Percentiles rank a stretch among this genome's conserved stretches.
Conservation (phyloP, 345 rosid genomes). For the Citrus maxima region DNA sequence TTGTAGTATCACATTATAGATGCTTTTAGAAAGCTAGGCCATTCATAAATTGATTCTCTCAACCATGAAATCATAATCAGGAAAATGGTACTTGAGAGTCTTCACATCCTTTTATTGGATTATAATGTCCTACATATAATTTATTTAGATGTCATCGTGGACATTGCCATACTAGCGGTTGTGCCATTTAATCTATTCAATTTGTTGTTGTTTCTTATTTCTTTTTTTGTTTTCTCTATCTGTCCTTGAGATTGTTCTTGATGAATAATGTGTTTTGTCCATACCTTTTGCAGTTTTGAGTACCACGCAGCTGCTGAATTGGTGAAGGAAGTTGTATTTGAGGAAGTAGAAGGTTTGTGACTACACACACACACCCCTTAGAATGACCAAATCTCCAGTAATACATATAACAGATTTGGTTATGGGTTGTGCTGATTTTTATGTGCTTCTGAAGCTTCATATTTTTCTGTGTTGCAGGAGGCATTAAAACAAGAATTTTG, state of each 20-base stretch:
- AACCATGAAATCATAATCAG: neutral
- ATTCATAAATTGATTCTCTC: neutral
- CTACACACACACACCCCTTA: neutral
- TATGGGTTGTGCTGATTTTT: neutral
- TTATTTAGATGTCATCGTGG: neutral
- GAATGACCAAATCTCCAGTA: neutral
- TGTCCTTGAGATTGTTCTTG: neutral
- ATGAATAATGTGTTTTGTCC: neutral
- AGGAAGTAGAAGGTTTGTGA: conserved; percentile 69
- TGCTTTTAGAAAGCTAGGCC: neutral
- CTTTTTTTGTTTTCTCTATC: neutral
- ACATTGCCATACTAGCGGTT: neutral
- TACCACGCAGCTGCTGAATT: conserved; percentile 74
- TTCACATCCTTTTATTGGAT: neutral
- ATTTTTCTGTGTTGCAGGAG: conserved; percentile 44
- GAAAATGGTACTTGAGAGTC: neutral
- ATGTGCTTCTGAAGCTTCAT: conserved; percentile 19
- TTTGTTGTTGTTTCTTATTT: neutral
- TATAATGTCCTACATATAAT: neutral
- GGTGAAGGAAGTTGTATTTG: conserved; percentile 78
- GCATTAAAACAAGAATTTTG: conserved; percentile 64
- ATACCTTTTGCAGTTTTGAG: conserved; percentile 55
- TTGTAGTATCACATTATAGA: neutral
- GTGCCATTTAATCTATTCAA: neutral
- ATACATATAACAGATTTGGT: neutral